Base-by-base conservation (phyloP, 2,329 filamentous ascomycete species). In the Fusarium acutatum region DNA sequence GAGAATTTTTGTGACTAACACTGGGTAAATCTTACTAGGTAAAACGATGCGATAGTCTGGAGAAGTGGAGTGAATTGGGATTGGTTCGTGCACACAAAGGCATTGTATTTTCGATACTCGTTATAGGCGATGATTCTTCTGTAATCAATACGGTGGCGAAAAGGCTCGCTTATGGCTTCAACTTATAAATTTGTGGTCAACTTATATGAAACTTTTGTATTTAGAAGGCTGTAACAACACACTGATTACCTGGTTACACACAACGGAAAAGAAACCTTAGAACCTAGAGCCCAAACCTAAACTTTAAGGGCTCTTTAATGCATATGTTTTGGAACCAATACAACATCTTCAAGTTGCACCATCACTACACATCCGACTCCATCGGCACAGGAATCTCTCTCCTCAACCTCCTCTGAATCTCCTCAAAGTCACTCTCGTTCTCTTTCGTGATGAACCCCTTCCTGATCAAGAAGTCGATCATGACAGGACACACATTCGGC, bases 381-480 rank as follows among this genome's bases (percentile, higher is more conserved):
- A 74, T 80, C 5, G 83, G 82, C 60, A 86, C 80, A 1, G 86
- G 86, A 59, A 88, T 76, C 43, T 69, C 79, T 24, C 87, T 82
- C 74, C 84, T 82, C 70, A 88, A 69, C 38, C 86, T 80, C 60
- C 78, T 80, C 47, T 82, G 82, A 69, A 97, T 93, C 80, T 94
- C 91, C 52, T 93, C 84, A 79, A 92, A 96, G 73, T 93, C 88
- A 60, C 84, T 84, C 83, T 97, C 94, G 64, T 90, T 92, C 79
- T 94, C 93, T 1, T 88, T 82, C 3, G 90, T 95, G 67, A 97
- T 79, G 56, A 94, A 85, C 0, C 93, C 93, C 80, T 95, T 94
- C 30, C 94, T 84, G 50, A 97, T 84, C 75, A 97, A 90, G 80
- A 97, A 97, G 78, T 97, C 94, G 53, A 96, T 86, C 83, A 96